Conservation (phyloP, 202 grass and related monocot genomes). For the Setaria italica region DNA sequence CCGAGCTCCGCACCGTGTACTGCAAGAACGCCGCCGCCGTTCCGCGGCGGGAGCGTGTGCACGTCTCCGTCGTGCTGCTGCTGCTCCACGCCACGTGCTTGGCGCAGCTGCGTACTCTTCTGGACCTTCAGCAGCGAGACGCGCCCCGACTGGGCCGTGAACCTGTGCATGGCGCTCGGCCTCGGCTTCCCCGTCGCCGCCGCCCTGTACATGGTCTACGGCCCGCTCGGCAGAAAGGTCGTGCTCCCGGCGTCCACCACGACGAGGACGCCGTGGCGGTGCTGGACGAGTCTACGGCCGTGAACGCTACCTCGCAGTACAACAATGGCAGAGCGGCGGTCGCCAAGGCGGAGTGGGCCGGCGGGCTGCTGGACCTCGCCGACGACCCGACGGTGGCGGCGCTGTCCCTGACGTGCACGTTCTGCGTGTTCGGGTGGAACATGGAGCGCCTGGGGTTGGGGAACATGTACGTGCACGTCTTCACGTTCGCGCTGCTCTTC, state of each 20-base stretch:
- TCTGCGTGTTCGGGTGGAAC: no score
- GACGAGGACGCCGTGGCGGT: conserved; percentile 13
- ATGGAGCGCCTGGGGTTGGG: no score
- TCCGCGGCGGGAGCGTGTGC: conserved; percentile 40
- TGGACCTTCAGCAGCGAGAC: conserved; percentile 48
- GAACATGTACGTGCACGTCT: no score
- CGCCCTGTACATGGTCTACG: conserved; percentile 65
- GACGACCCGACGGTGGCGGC: conserved; percentile 65
- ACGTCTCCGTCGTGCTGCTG: conserved; percentile 49
- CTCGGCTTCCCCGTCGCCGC: conserved; percentile 50
- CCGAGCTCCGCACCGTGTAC: conserved; percentile 53
- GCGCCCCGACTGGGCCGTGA: conserved; percentile 59
- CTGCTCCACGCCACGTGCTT: conserved; percentile 72
- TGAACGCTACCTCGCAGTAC: no score
- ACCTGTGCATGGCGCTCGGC: conserved; percentile 65
- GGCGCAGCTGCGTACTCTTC: conserved; percentile 71
- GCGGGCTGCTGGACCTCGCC: conserved; percentile 57
- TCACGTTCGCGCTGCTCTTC: no score
- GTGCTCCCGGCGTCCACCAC: conserved; percentile 3
- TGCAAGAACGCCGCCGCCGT: conserved; percentile 44
- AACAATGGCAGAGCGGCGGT: conserved; percentile 19
- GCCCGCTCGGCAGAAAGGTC: conserved; percentile 53
- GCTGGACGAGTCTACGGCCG: neutral
- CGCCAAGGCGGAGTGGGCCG: conserved; percentile 57
- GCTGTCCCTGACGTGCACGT: conserved; percentile 47